Evolutionary conservation across 345 rosid species (phyloP).

Genomic region (Rhodomyrtus tomentosa): DNA sequence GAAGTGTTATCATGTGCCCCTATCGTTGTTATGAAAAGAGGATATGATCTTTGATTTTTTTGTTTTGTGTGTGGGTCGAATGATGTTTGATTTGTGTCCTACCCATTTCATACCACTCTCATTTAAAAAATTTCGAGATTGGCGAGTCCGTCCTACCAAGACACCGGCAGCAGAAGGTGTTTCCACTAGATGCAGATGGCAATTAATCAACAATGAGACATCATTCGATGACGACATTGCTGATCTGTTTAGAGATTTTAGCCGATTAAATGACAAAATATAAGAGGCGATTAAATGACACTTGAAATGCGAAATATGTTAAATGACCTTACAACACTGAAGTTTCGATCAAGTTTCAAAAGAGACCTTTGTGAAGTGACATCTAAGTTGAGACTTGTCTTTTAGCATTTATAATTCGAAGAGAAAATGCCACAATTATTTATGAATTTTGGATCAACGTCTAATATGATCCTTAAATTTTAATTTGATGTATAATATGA

Average conservation of each 20-base stretch:
- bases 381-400: background rate
- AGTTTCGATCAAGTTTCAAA: background rate
- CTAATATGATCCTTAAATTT: no score
- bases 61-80: no score
- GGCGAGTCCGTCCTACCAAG: rapidly evolving
- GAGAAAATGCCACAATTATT: no score
- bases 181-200: rapidly evolving
- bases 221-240: background rate
- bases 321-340: background rate
- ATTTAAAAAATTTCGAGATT: rapidly evolving
- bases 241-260: no score
- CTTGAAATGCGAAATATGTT: background rate
- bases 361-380: background rate
- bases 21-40: background rate
- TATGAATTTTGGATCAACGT: no score
- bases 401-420: background rate
- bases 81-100: rapidly evolving
- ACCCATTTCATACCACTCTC: rapidly evolving
- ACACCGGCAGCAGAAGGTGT: rapidly evolving
- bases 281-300: background rate
- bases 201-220: background rate
- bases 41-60: rapidly evolving
- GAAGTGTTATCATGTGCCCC: no score
- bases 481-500: no score
- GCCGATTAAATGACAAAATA: no score